A percentile compares a stretch with the other conserved stretches of the same genome.
These are phyloP conservation scores for Phyllosticta citriasiana DNA, from an alignment of 2,329 filamentous ascomycete species.

Conservation along the genomic window DNA sequence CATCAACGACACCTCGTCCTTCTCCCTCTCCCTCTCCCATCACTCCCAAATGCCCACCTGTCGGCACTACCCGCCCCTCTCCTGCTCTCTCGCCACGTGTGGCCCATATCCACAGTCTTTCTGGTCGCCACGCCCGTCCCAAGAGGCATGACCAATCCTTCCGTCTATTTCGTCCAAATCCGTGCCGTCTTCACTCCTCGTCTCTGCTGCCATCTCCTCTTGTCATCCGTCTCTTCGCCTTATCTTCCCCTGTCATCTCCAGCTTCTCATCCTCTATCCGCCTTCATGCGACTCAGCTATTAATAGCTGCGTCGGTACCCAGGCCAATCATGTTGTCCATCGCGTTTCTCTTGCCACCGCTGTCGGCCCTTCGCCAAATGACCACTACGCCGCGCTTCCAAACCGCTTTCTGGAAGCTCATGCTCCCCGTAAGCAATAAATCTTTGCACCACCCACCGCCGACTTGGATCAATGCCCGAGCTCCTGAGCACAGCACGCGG, in stretches of 20 bases:
- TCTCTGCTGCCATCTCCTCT: background rate
- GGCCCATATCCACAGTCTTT: background rate
- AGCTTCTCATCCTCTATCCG: background rate
- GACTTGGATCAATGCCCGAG: background rate
- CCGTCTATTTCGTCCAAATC: background rate
- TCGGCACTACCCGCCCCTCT: background rate
- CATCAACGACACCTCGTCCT: background rate
- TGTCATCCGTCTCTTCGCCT: background rate
- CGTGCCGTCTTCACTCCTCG: background rate
- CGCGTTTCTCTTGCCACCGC: background rate
- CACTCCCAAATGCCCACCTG: background rate
- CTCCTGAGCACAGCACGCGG: background rate
- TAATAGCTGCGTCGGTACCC: background rate
- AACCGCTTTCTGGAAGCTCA: background rate
- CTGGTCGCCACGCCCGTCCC: background rate
- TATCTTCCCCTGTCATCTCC: background rate
- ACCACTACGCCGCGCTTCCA: background rate
- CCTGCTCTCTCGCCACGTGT: background rate
- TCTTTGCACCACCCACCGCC: background rate
- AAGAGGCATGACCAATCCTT: background rate
- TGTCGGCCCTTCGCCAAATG: background rate
- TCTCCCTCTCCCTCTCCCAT: background rate
- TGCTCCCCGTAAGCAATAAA: background rate
- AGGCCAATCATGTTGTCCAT: background rate
- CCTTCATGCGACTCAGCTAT: background rate